Percentiles rank a stretch among this genome's conserved stretches.
Conservation (phyloP, 257 asterid genomes). For the Marsdenia floribunda region DNA sequence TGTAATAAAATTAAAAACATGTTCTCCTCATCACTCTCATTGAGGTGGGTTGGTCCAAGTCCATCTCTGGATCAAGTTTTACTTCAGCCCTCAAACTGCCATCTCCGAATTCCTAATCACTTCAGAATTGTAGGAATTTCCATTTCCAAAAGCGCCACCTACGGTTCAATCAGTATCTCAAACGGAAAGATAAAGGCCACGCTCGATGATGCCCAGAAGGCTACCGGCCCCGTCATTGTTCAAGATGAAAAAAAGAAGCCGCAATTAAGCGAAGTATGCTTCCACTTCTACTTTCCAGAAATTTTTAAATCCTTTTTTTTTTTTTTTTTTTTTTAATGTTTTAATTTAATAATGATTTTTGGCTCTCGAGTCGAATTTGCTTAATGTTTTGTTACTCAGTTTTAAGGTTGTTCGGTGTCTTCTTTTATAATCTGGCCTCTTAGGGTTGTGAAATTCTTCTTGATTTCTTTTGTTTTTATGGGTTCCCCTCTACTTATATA, state of each 20-base stretch:
- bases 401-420: neutral
- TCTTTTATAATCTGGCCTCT: neutral
- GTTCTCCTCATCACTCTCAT: conserved; percentile 17
- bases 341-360: neutral
- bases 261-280: conserved; percentile 37
- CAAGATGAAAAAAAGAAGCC: conserved; percentile 21
- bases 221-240: conserved; percentile 31
- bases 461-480: neutral
- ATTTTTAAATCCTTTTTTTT: neutral
- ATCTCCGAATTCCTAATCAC: conserved; percentile 14
- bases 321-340: neutral
- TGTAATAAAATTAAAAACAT: conserved; percentile 1
- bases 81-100: conserved; percentile 14
- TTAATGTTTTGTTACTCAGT: neutral
- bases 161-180: conserved; percentile 18
- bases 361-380: neutral
- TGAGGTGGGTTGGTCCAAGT: conserved; percentile 21
- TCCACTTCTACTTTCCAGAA: neutral
- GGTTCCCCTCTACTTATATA: neutral
- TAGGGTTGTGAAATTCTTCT: neutral
- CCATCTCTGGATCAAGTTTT: conserved; percentile 30
- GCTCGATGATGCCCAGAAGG: conserved; percentile 33
- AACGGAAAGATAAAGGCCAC: conserved; percentile 27
- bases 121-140: conserved; percentile 8
- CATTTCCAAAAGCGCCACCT: conserved; percentile 9